Evolutionary conservation across 2,329 filamentous ascomycete genomes (phyloP), one percentile per base, ranked within the genome.

Genomic region (Monilinia aucupariae): DNA sequence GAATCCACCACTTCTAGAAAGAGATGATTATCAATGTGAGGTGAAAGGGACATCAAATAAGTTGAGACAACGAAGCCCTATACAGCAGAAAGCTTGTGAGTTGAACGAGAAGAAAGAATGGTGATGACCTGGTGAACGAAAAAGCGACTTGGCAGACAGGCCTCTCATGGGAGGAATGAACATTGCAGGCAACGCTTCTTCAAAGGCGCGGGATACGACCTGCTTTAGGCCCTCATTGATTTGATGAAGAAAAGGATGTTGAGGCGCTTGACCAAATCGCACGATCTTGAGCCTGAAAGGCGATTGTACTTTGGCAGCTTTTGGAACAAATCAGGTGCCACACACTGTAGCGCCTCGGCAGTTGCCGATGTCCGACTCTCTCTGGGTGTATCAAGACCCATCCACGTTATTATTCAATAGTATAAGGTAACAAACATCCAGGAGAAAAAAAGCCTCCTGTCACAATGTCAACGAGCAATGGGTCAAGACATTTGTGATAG

Each of bases 121-220:
- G 12, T 0, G 4, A 8, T 15, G n/a, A 30, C 3, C 7, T 15
- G 1, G n/a, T n/a, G n/a, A n/a, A n/a, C n/a, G n/a, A n/a, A n/a
- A n/a, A 20, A n/a, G 12, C 7, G 25, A 20, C 25, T 1, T 43
- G 2, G 17, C 10, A 17, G 27, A 39, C 20, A 37, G 4, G 6
- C 43, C 17, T 41, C 4, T n/a, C 3, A 32, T 15, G 39, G 10
- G 30, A 7, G 3, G 10, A n/a, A 30, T 15, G 9, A 17, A 3
- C 0, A 30, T 8, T 6, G 10, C 1, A 10, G 9, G 34, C 2
- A n/a, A 53, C 3, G 20, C 4, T 2, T 25, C 22, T 41, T 27
- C 20, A n/a, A 20, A 20, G 13, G 45, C 5, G 22, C 22, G 15
- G n/a, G 8, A 2, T 10, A 27, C 12, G n/a, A 27, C 15, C 1